phyloP scores from a whole-genome alignment of 352 stramenopile species.

The Globisporangium carolinianum region DNA sequence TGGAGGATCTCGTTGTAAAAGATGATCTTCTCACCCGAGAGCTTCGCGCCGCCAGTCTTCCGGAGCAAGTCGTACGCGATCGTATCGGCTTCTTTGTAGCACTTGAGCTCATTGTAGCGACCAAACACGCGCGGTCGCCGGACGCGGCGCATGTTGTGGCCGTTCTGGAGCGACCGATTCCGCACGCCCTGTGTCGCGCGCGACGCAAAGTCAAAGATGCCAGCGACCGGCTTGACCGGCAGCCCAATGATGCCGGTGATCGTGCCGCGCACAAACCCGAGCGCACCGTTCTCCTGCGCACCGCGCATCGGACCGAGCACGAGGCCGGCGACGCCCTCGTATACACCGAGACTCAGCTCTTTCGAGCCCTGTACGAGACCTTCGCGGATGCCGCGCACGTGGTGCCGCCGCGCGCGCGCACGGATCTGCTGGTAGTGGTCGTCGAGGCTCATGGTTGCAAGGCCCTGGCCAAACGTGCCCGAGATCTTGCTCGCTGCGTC shows the following conservation, averaged over 20 bases:
- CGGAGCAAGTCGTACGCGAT: slow-evolving; percentile 83
- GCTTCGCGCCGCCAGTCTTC: slow-evolving; percentile 52
- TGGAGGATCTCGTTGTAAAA: slow-evolving; percentile 87
- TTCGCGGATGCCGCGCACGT: slow-evolving; percentile 75
- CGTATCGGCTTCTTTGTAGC: slow-evolving; percentile 84
- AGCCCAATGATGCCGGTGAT: slow-evolving; percentile 85
- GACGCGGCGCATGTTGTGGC: slow-evolving; percentile 71
- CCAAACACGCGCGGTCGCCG: slow-evolving; percentile 81
- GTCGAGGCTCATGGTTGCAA: slow-evolving; percentile 81
- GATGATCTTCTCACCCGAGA: slow-evolving; percentile 82
- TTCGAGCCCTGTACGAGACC: slow-evolving; percentile 79
- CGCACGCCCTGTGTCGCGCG: slow-evolving; percentile 79
- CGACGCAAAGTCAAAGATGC: slow-evolving; percentile 88
- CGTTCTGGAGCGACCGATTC: slow-evolving; percentile 76
- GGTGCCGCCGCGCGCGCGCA: slow-evolving; percentile 61
- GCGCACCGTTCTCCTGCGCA: slow-evolving; percentile 64
- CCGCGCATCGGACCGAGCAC: slow-evolving; percentile 80
- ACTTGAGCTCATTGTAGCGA: slow-evolving; percentile 85
- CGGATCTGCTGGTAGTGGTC: slow-evolving; percentile 86
- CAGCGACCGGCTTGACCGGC: slow-evolving; percentile 80
- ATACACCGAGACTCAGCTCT: slow-evolving; percentile 77
- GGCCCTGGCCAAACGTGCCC: slow-evolving; percentile 81
- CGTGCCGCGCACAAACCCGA: slow-evolving; percentile 81
- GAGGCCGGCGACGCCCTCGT: slow-evolving; percentile 78
- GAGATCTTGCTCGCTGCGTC: slow-evolving; percentile 86